Evolutionary conservation across 805 yeast species (phyloP).

Genomic region (Myxozyma kluyveri): DNA sequence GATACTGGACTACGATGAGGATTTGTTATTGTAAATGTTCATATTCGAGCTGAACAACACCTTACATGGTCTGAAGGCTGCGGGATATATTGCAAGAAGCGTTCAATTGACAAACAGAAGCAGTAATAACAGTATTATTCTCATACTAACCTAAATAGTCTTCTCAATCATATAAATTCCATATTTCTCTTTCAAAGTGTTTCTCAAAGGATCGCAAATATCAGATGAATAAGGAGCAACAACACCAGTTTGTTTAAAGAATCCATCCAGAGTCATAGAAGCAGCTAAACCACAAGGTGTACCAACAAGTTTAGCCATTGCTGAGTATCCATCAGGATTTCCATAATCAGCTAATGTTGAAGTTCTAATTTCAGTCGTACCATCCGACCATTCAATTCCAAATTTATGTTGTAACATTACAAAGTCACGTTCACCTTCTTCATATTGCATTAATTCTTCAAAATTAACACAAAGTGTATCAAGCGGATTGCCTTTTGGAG

Average conservation of each 20-base stretch:
- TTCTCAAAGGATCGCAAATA: constrained; percentile 85
- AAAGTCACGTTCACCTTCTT: constrained; percentile 89
- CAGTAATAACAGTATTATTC: too few relatives aligned
- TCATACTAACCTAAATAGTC: too few relatives aligned
- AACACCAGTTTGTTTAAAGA: constrained; percentile 69
- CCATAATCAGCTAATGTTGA: constrained; percentile 95
- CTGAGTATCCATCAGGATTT: constrained; percentile 79
- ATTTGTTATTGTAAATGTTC: too few relatives aligned
- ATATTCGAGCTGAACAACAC: too few relatives aligned
- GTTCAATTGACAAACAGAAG: too few relatives aligned
- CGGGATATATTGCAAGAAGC: too few relatives aligned
- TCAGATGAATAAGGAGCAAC: constrained; percentile 91
- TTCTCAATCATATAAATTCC: constrained; percentile 86
- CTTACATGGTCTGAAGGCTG: too few relatives aligned
- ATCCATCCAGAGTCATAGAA: constrained; percentile 79
- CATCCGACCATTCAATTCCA: constrained; percentile 95
- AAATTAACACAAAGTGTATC: constrained; percentile 95
- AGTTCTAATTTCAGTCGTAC: constrained; percentile 84
- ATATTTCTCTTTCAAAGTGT: constrained; percentile 84
- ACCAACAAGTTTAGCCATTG: constrained; percentile 98
- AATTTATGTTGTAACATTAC: constrained; percentile 95
- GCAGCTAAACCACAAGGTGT: constrained; percentile 97
- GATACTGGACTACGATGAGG: too few relatives aligned
- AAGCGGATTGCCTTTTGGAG: constrained; percentile 88
- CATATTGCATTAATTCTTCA: constrained; percentile 94